A percentile compares a stretch with the other conserved stretches of the same genome.
These are phyloP conservation scores for Senna siamea DNA, from an alignment of 306 rosid genomes.

Conservation along the genomic window DNA sequence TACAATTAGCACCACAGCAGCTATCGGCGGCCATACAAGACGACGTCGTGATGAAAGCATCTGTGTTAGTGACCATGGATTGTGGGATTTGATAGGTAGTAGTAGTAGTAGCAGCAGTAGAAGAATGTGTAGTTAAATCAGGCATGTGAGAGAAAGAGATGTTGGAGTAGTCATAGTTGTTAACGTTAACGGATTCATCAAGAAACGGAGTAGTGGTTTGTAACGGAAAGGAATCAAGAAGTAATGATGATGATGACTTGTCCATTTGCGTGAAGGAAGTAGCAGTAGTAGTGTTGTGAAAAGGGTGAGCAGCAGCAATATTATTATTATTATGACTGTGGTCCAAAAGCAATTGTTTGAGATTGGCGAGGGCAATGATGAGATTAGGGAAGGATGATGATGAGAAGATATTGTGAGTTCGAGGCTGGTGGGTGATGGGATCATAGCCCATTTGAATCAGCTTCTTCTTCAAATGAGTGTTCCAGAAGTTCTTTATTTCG, in stretches of 20 bases:
- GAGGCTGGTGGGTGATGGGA: slow-evolving; percentile 48
- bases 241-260: no score
- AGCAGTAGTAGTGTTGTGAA: no score
- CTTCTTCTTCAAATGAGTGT: slow-evolving; percentile 47
- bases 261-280: no score
- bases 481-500: slow-evolving; percentile 48
- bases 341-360: slow-evolving; percentile 61
- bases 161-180: slow-evolving; percentile 27
- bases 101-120: neutral
- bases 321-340: neutral
- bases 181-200: neutral
- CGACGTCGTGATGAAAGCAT: neutral
- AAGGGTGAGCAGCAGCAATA: neutral
- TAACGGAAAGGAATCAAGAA: no score
- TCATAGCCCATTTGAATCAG: slow-evolving; percentile 49
- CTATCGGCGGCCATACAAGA: slow-evolving; percentile 13
- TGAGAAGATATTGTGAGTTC: slow-evolving; percentile 61
- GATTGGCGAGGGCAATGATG: slow-evolving; percentile 64
- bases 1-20: slow-evolving; percentile 55
- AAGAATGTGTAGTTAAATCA: slow-evolving; percentile 40
- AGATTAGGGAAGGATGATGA: slow-evolving; percentile 61
- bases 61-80: no score
- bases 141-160: slow-evolving; percentile 63
- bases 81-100: no score
- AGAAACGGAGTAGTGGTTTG: slow-evolving; percentile 8